Percentiles rank a stretch among this genome's conserved stretches.
phyloP scores from a whole-genome alignment of 345 rosid species.

The Adansonia digitata region DNA sequence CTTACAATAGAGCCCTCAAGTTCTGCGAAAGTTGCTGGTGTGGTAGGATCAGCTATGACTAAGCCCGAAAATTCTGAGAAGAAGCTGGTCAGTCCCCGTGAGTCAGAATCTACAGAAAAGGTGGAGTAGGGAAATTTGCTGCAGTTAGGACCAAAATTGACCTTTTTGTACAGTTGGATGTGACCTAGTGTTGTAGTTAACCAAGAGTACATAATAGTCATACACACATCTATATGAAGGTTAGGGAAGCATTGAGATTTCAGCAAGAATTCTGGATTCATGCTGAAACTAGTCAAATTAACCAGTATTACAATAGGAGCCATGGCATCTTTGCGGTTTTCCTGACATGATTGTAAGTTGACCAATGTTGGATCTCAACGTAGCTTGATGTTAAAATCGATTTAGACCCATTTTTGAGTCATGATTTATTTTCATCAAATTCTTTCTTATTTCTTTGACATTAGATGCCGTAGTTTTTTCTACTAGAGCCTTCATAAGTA shows the following conservation, averaged over 20 bases:
- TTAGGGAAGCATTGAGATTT: neutral
- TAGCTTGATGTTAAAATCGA: neutral
- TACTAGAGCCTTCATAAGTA: neutral
- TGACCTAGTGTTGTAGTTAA: neutral
- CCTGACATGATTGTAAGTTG: too few species aligned
- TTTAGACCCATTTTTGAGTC: neutral
- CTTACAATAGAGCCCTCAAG: constrained; percentile 64
- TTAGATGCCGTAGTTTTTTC: neutral
- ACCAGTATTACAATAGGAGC: neutral
- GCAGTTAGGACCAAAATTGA: neutral
- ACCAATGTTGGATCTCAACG: too few species aligned
- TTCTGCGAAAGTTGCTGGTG: constrained; percentile 42
- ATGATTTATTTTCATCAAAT: neutral
- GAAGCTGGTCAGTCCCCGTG: neutral
- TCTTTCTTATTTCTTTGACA: neutral
- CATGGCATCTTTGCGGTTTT: too few species aligned
- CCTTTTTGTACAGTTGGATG: neutral
- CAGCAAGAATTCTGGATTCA: neutral
- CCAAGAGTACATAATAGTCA: neutral
- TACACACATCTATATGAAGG: neutral
- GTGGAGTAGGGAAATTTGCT: neutral
- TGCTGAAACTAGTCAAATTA: neutral
- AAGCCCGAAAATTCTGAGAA: constrained; percentile 45
- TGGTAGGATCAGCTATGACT: constrained; percentile 47
- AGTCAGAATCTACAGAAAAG: neutral